These are phyloP conservation scores for Candida maesae DNA, from an alignment of 805 yeast genomes.

Conservation along the genomic window DNA sequence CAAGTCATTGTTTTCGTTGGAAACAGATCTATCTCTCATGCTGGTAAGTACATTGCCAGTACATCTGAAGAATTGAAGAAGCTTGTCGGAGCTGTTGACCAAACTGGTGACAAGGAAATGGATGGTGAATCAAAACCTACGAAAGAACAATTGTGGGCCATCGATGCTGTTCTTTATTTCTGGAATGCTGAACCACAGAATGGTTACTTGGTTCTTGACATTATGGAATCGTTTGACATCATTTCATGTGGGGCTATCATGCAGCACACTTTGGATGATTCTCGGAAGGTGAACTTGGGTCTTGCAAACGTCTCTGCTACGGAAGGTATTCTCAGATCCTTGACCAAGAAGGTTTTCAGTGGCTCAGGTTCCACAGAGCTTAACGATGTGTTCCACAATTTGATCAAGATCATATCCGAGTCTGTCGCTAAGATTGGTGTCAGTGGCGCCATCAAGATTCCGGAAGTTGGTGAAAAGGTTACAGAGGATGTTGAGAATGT, in stretches of 20 bases:
- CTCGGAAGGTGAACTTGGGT: conserved; percentile 30
- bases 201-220: conserved; percentile 56
- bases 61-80: conserved; percentile 34
- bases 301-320: conserved; percentile 43
- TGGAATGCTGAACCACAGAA: conserved; percentile 67
- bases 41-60: conserved; percentile 50
- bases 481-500: conserved; percentile 32
- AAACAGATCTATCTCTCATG: conserved; percentile 80
- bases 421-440: conserved; percentile 20
- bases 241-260: conserved; percentile 40
- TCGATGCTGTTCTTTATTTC: conserved; percentile 53
- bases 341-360: conserved; percentile 26
- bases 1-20: conserved; percentile 81
- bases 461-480: conserved; percentile 26
- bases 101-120: conserved; percentile 6
- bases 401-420: conserved; percentile 23
- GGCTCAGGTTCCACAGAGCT: conserved; percentile 26
- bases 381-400: conserved; percentile 27
- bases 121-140: conserved; percentile 23
- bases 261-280: conserved; percentile 38
- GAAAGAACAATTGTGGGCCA: conserved; percentile 39
- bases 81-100: conserved; percentile 21
- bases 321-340: conserved; percentile 39
- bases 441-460: conserved; percentile 24
- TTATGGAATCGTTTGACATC: conserved; percentile 44